A percentile compares a stretch with the other conserved stretches of the same genome.
Evolutionary conservation across 2,329 filamentous ascomycete species (phyloP).

Genomic region (Hypomyces perniciosus): DNA sequence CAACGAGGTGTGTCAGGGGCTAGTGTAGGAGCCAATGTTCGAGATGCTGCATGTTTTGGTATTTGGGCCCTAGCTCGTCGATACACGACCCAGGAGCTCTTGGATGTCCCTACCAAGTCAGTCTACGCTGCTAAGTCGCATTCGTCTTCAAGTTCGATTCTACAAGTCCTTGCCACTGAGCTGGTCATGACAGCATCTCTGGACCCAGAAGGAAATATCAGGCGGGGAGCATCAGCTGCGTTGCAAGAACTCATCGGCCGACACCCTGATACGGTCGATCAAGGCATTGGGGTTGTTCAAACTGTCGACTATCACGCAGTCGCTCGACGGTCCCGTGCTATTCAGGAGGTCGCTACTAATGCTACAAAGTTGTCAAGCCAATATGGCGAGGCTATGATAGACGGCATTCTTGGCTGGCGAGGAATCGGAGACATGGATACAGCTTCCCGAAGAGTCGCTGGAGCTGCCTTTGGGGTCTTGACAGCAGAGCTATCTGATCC

Average conservation of each 20-base stretch:
- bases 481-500: slow-evolving; percentile 34
- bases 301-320: slow-evolving; percentile 90
- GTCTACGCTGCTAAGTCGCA: slow-evolving; percentile 36
- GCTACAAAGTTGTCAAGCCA: slow-evolving; percentile 63
- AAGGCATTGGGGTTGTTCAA: slow-evolving; percentile 84
- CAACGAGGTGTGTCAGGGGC: slow-evolving; percentile 79
- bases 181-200: slow-evolving; percentile 76
- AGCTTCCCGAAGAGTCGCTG: slow-evolving; percentile 65
- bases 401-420: slow-evolving; percentile 74
- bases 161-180: slow-evolving; percentile 75
- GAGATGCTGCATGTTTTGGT: slow-evolving; percentile 93
- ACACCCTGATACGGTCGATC: slow-evolving; percentile 75
- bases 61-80: slow-evolving; percentile 88
- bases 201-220: slow-evolving; percentile 88
- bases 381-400: slow-evolving; percentile 63
- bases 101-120: slow-evolving; percentile 50
- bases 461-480: slow-evolving; percentile 60
- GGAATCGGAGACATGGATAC: slow-evolving; percentile 78
- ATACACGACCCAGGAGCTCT: slow-evolving; percentile 74
- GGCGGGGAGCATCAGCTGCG: slow-evolving; percentile 85
- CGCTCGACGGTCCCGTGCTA: slow-evolving; percentile 75
- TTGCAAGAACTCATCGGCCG: slow-evolving; percentile 90
- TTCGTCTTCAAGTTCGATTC: slow-evolving; percentile 40
- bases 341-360: slow-evolving; percentile 66
- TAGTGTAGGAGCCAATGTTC: slow-evolving; percentile 80